Conservation (phyloP, 2,329 filamentous ascomycete species). For the Cadophora sp. region DNA sequence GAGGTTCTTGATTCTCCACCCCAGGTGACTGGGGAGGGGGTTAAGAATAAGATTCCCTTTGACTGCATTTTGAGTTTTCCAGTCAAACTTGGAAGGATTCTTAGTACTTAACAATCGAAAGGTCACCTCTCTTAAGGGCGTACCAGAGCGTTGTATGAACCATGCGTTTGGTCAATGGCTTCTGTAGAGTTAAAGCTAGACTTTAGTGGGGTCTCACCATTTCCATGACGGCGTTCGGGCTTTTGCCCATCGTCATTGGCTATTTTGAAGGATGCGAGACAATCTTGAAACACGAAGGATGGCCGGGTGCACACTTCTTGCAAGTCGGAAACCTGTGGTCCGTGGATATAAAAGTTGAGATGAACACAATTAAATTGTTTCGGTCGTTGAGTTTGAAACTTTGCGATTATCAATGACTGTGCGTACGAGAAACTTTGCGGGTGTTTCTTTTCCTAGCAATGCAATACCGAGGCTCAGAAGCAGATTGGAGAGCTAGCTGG, state of each 20-base stretch:
- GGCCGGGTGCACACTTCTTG: not conserved
- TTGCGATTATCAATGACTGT: no score
- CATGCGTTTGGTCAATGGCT: not conserved
- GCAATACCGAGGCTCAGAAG: no score
- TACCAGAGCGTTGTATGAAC: not conserved
- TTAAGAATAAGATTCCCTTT: not conserved
- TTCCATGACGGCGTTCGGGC: not conserved
- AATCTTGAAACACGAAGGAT: not conserved
- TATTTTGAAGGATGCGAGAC: not conserved
- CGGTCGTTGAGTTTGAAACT: no score
- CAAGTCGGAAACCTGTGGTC: not conserved
- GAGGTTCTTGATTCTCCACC: not conserved
- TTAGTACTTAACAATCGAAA: not conserved
- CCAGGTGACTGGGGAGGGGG: not conserved
- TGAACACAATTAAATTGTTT: not conserved
- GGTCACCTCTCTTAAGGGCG: not conserved
- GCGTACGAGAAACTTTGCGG: no score
- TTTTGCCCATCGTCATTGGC: not conserved
- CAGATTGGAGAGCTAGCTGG: no score
- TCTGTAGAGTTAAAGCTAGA: not conserved
- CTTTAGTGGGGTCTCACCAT: not conserved
- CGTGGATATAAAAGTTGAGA: not conserved
- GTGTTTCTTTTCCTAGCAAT: no score
- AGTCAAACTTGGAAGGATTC: not conserved
- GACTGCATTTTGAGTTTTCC: not conserved